Evolutionary conservation across 139 green algal species (phyloP).

Genomic region (Pseudopediastrum boryanum): DNA sequence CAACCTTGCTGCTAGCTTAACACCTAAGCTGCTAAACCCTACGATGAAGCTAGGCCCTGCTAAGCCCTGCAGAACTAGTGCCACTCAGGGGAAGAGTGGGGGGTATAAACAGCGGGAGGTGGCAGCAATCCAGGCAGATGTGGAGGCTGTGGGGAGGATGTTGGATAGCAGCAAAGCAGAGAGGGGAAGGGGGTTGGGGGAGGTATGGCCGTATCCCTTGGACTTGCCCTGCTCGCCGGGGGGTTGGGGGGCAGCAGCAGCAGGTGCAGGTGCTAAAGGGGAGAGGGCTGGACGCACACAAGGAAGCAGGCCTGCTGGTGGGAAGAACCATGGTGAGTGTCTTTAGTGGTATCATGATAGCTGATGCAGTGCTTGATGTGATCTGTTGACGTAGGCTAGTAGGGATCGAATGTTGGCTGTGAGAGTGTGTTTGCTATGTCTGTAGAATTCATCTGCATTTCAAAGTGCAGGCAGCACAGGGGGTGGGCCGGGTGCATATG

Average conservation of each 20-base stretch:
- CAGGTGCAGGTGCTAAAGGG: background rate
- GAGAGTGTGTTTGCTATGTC: background rate
- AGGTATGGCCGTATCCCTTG: conserved; percentile 65
- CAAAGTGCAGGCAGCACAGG: background rate
- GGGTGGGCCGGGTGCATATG: no score
- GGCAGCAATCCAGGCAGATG: conserved; percentile 48
- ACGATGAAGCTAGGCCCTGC: conserved; percentile 1
- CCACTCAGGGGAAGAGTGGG: conserved; percentile 43
- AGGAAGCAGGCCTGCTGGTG: background rate
- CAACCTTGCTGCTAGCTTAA: conserved; percentile 58
- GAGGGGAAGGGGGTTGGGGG: conserved; percentile 53
- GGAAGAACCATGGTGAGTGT: background rate
- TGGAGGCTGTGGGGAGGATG: conserved; percentile 65
- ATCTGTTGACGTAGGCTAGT: background rate
- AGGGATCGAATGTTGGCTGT: background rate
- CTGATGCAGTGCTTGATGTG: background rate
- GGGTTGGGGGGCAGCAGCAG: background rate
- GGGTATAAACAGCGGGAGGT: conserved; percentile 60
- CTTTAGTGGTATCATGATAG: background rate
- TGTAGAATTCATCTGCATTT: background rate
- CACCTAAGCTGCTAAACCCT: conserved; percentile 44
- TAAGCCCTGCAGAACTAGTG: conserved; percentile 13
- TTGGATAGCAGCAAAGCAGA: conserved; percentile 58
- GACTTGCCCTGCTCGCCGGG: background rate
- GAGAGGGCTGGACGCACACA: conserved; percentile 6